phyloP scores from a whole-genome alignment of 352 stramenopile genomes.

The Pythium folliculosum region DNA sequence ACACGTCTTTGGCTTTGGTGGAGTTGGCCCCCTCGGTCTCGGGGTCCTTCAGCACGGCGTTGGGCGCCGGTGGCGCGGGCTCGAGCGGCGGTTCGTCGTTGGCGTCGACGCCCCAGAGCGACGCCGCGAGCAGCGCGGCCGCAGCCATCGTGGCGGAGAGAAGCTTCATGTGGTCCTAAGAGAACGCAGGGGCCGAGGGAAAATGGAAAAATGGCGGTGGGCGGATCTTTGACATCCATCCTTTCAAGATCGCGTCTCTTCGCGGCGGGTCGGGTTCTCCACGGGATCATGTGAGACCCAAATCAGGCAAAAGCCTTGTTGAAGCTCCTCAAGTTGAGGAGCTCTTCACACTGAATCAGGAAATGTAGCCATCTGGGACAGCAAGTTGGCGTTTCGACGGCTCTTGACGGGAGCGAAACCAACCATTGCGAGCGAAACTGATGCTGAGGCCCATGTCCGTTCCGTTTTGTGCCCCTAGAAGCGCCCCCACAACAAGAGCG shows the following conservation, averaged over 20 bases:
- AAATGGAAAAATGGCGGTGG: conserved; percentile 10
- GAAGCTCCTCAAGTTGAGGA: too few relatives aligned
- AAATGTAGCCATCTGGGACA: neutral
- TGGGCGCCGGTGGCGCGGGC: neutral
- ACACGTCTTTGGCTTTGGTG: too few relatives aligned
- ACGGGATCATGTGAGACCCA: neutral
- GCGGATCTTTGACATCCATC: too few relatives aligned
- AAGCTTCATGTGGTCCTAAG: conserved; percentile 10
- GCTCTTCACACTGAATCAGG: too few relatives aligned
- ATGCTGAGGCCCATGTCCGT: neutral
- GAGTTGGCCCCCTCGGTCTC: neutral
- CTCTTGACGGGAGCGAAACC: too few relatives aligned
- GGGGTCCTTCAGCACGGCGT: neutral
- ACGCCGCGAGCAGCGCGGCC: neutral
- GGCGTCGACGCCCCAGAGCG: neutral
- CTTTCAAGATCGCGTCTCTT: conserved; percentile 35
- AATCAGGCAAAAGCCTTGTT: too few relatives aligned
- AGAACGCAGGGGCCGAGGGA: conserved; percentile 1
- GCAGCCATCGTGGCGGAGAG: neutral
- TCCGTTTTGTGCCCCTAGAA: too few relatives aligned
- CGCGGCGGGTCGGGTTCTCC: conserved; percentile 19
- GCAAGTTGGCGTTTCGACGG: neutral
- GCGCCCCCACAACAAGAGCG: too few relatives aligned
- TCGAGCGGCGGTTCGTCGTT: conserved; percentile 21
- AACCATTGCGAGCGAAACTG: neutral